phyloP scores from a whole-genome alignment of 1,139 yeast genomes.

The Hemisphaericaspora xylanilytica region DNA sequence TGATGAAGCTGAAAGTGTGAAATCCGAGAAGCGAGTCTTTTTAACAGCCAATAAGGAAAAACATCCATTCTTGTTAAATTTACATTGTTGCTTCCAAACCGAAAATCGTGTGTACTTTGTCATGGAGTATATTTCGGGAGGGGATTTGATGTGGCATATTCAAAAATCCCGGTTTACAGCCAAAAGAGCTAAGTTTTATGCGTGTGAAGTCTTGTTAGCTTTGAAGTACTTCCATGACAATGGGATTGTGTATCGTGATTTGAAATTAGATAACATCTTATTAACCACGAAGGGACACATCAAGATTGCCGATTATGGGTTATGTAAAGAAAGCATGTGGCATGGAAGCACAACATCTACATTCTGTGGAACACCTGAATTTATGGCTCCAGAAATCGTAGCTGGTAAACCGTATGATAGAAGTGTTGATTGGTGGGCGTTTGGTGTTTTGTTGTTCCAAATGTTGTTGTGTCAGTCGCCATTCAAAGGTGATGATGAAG shows the following conservation, averaged over 20 bases:
- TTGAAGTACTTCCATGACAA: conserved; percentile 91
- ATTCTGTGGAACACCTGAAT: conserved; percentile 98
- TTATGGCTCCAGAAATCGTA: conserved; percentile 98
- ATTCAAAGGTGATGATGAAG: conserved; percentile 97
- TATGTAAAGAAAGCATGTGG: conserved; percentile 97
- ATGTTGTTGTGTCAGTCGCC: conserved; percentile 97
- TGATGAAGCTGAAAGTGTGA: conserved; percentile 93
- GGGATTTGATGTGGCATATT: conserved; percentile 99
- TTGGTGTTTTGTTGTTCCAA: conserved; percentile 93
- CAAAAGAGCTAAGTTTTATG: conserved; percentile 92
- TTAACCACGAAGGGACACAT: conserved; percentile 92
- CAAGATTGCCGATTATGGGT: conserved; percentile 94
- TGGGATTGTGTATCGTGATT: conserved; percentile 94
- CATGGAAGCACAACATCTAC: conserved; percentile 87
- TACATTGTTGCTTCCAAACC: conserved; percentile 96
- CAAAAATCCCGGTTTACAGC: conserved; percentile 89
- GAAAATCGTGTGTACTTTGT: conserved; percentile 96
- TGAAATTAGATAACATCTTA: conserved; percentile 90
- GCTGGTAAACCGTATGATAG: conserved; percentile 89
- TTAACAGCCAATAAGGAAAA: conserved; percentile 83
- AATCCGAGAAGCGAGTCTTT: conserved; percentile 90
- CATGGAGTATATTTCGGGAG: conserved; percentile 97
- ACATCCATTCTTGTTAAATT: conserved; percentile 88
- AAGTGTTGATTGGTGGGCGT: conserved; percentile 99
- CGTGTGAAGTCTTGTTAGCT: conserved; percentile 91